These are phyloP conservation scores for Tuber umbilicatum DNA, from an alignment of 495 filamentous ascomycete genomes.

Conservation along the genomic window DNA sequence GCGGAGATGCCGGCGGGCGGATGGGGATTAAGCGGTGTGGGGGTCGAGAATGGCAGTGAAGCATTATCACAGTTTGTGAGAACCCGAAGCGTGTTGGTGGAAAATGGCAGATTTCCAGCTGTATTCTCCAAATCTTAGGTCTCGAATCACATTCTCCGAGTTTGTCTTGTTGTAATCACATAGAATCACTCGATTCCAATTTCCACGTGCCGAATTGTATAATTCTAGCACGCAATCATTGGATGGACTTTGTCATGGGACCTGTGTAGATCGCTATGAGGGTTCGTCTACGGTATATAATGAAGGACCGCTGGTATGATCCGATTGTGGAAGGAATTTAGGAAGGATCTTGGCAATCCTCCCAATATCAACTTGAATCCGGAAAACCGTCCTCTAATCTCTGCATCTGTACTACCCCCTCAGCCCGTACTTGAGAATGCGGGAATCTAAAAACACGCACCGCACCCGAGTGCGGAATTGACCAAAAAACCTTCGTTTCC, in stretches of 20 bases:
- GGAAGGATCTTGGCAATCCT: neutral
- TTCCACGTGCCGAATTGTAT: neutral
- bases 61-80: neutral
- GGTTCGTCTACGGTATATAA: neutral
- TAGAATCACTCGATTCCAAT: neutral
- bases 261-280: neutral
- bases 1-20: slow-evolving; percentile 52
- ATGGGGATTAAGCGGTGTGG: slow-evolving; percentile 48
- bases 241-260: neutral
- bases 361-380: neutral
- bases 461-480: neutral
- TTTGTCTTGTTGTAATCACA: neutral
- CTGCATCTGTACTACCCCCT: neutral
- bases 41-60: slow-evolving; percentile 35
- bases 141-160: neutral
- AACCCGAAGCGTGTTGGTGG: neutral
- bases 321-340: neutral
- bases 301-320: neutral
- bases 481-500: neutral
- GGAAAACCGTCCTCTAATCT: neutral
- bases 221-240: neutral
- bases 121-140: neutral
- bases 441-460: neutral
- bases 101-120: neutral
- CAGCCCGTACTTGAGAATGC: neutral